Base-by-base conservation (phyloP, 805 yeast genomes). In the Pichia rugopelliculosa region DNA sequence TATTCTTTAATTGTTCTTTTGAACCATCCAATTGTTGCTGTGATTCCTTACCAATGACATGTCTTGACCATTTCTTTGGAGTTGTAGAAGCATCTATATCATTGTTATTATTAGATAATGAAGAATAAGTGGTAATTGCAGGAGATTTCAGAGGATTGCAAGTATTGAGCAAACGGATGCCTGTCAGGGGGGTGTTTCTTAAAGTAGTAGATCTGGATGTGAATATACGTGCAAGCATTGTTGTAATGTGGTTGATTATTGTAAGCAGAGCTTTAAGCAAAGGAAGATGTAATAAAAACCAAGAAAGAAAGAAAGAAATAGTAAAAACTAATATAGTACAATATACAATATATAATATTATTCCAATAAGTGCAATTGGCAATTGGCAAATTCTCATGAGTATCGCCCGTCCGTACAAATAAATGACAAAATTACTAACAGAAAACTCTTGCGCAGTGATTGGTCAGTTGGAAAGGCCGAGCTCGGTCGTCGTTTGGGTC, bases 1-100 rank as follows among this genome's bases (percentile, higher is more conserved):
- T 30, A 30, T 3, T 30, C 15, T 30, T 30, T 15, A 15, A 18
- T 30, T 30, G 34, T 30, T 30, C 34, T 6, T 24, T 24, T 9
- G 9, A 24, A 24, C 8, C 6, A 24, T 33, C 21, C 7, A n/a
- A 17, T 9, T 44, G 26, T 9, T 45, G 37, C 13, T 46, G 53
- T 8, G 62, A 55, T 36, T 30, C 34, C n/a, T 30, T 30, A n/a
- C 34, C 34, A n/a, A 64, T 53, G 8, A 61, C 55, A 45, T 64
- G 67, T 44, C 61, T 60, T 1, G 67, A 50, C 68, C 68, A 64
- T 37, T 56, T 60, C 23, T 51, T 52, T 17, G 51, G 27, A 10
- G 48, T 22, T n/a, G 40, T 21, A n/a, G 46, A 36, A 17, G n/a
- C 34, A 6, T 30, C 9, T 15, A 30, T 30, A n/a, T 30, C 18